Base-by-base conservation (phyloP, 2,329 filamentous ascomycete species). In the Aspergillus versicolor region DNA sequence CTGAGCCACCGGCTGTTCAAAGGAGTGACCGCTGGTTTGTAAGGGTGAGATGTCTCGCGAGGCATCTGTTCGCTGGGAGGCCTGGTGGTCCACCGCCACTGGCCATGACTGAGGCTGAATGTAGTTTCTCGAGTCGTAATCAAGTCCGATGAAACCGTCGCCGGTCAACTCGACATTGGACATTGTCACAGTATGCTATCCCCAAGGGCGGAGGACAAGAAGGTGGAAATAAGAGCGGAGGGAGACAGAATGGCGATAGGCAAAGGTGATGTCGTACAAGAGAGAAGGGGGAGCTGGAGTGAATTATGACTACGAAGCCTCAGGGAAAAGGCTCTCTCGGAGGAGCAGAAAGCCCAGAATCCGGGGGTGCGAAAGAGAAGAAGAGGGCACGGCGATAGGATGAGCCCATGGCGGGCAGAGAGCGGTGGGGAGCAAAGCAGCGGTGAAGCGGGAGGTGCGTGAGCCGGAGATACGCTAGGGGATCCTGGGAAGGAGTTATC, bases 41-140 rank as follows among this genome's bases (percentile, higher is more conserved):
- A 79, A 71, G 27, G 77, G 73, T 56, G 76, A 73, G 56, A 77
- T 71, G 63, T 75, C 71, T 62, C 75, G 73, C 58, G 66, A 68
- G 44, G 68, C 69, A 55, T 76, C 73, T 42, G 72, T 63, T 62
- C 69, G 69, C 52, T 70, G 70, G 52, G 70, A 62, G 60, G 72
- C 66, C 47, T 77, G 73, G 55, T 77, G 73, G 60, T 77, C 74
- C 59, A 78, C 70, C 49, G 73, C 61, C 52, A 79, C 69, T 51
- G 76, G 72, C 77, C 77, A 80, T 61, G 71, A 67, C 61, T 73
- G 67, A 62, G 73, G 68, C 58, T 74, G 71, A 59, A 76, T 70
- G 68, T 79, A 81, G 48, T 65, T 71, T 71, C 77, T 75, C 57
- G 77, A 74, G 66, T 80, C 77, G 61, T 79, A 79, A 55, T 80